A percentile compares a stretch with the other conserved stretches of the same genome.
Evolutionary conservation across 1,284 basidiomycete genomes (phyloP).

Genomic region (Ganoderma boninense): DNA sequence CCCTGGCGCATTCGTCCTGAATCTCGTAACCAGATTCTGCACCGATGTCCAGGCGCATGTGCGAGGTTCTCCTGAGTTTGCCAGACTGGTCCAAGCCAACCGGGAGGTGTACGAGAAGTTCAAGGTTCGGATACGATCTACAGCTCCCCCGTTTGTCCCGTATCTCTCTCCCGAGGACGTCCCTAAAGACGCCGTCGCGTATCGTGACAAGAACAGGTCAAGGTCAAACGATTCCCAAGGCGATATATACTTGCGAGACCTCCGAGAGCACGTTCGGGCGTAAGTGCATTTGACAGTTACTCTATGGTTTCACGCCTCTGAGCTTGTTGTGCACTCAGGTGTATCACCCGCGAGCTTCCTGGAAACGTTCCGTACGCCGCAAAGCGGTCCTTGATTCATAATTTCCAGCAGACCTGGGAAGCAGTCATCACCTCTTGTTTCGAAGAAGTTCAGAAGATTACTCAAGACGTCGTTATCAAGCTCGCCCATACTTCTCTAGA

Average conservation of each 20-base stretch:
- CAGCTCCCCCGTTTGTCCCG: neutral
- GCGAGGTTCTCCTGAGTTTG: slow-evolving; percentile 44
- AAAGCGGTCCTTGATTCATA: slow-evolving; percentile 51
- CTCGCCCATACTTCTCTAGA: neutral
- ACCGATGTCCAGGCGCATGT: slow-evolving; percentile 46
- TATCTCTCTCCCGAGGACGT: neutral
- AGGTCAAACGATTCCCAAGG: neutral
- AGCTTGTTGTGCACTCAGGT: slow-evolving; percentile 41
- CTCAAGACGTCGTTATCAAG: neutral
- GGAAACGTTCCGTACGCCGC: slow-evolving; percentile 60
- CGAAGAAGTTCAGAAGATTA: neutral
- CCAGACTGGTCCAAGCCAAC: slow-evolving; percentile 48
- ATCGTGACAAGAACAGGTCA: neutral
- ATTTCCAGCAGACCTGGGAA: slow-evolving; percentile 52
- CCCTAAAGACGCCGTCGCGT: neutral
- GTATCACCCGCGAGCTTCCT: slow-evolving; percentile 60
- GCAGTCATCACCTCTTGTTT: slow-evolving; percentile 41
- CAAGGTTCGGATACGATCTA: neutral
- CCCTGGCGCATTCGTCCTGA: slow-evolving; percentile 51
- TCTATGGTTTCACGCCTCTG: neutral
- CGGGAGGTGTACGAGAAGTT: slow-evolving; percentile 40
- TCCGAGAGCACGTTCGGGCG: neutral
- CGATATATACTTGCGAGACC: neutral
- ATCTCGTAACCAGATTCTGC: slow-evolving; percentile 55
- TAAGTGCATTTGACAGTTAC: neutral